Percentiles rank a stretch among this genome's conserved stretches.
Conservation (phyloP, 2,329 filamentous ascomycete species). For the Thelonectria discophora region DNA sequence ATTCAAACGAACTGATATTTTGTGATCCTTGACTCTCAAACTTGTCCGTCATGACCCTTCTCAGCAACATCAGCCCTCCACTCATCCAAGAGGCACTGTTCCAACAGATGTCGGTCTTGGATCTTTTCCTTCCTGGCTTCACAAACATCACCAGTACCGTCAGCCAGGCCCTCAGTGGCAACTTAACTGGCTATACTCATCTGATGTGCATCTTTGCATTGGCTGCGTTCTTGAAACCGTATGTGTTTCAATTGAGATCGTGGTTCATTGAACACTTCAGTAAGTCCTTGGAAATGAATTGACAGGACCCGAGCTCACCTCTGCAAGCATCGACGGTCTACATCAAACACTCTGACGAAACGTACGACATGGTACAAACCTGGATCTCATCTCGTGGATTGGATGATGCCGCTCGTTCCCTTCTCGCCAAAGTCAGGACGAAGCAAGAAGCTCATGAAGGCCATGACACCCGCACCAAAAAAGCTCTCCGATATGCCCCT, state of each 20-base stretch:
- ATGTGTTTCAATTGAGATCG: conserved; percentile 12
- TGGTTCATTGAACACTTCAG: conserved; percentile 23
- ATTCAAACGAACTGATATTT: neutral
- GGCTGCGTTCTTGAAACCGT: conserved; percentile 16
- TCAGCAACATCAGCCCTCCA: conserved; percentile 20
- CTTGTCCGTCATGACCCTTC: conserved; percentile 11
- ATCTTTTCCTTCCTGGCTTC: conserved; percentile 22
- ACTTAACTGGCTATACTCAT: conserved; percentile 19
- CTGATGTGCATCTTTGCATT: conserved; percentile 24
- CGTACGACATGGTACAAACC: conserved; percentile 3
- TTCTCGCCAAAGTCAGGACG: conserved; percentile 3
- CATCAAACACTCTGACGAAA: conserved; percentile 6
- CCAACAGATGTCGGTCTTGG: conserved; percentile 19
- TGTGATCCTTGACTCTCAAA: neutral
- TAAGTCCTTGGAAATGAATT: conserved; percentile 9
- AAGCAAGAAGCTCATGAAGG: neutral
- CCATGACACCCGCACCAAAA: conserved; percentile 11
- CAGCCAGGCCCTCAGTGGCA: conserved; percentile 17
- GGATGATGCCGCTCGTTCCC: conserved; percentile 4
- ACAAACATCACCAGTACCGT: conserved; percentile 19
- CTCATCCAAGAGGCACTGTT: conserved; percentile 18
- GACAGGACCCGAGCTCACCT: neutral
- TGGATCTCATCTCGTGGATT: conserved; percentile 9
- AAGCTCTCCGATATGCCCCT: conserved; percentile 21
- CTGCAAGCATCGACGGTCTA: conserved; percentile 21